Conservation (phyloP, 495 filamentous ascomycete genomes). For the Daldinia loculata region DNA sequence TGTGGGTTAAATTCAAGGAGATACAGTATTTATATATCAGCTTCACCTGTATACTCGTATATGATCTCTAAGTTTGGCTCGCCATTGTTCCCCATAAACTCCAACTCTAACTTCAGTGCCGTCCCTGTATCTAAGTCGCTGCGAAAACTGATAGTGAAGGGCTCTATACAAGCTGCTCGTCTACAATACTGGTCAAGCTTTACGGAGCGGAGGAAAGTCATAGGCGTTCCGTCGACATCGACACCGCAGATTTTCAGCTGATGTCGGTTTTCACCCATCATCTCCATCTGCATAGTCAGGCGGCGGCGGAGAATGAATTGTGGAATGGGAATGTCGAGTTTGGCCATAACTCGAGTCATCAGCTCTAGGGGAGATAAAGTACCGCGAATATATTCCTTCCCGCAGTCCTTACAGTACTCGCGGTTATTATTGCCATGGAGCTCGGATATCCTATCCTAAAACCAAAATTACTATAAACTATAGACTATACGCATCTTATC, state of each 20-base stretch:
- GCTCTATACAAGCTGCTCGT: conserved; percentile 48
- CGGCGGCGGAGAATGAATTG: conserved; percentile 48
- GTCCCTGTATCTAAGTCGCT: conserved; percentile 40
- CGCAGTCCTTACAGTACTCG: conserved; percentile 55
- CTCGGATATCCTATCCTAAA: conserved; percentile 52
- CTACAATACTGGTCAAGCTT: conserved; percentile 47
- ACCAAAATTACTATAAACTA: neutral
- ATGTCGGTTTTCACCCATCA: conserved; percentile 23
- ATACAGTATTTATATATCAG: conserved; percentile 39
- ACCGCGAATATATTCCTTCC: conserved; percentile 58
- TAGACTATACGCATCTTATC: neutral
- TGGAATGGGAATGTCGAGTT: conserved; percentile 49
- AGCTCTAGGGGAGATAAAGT: conserved; percentile 33
- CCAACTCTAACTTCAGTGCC: conserved; percentile 48
- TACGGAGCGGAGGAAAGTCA: conserved; percentile 52
- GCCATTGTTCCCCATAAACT: conserved; percentile 59
- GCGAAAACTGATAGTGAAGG: conserved; percentile 50
- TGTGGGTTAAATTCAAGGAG: conserved; percentile 52
- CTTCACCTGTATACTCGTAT: conserved; percentile 24
- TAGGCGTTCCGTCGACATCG: conserved; percentile 55
- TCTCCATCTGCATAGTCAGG: conserved; percentile 44
- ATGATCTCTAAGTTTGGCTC: conserved; percentile 52
- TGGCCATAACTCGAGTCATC: conserved; percentile 52
- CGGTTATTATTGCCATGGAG: conserved; percentile 59
- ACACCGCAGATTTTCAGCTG: conserved; percentile 48